phyloP scores from a whole-genome alignment of 495 filamentous ascomycete genomes.

The Annulohypoxylon nitens region DNA sequence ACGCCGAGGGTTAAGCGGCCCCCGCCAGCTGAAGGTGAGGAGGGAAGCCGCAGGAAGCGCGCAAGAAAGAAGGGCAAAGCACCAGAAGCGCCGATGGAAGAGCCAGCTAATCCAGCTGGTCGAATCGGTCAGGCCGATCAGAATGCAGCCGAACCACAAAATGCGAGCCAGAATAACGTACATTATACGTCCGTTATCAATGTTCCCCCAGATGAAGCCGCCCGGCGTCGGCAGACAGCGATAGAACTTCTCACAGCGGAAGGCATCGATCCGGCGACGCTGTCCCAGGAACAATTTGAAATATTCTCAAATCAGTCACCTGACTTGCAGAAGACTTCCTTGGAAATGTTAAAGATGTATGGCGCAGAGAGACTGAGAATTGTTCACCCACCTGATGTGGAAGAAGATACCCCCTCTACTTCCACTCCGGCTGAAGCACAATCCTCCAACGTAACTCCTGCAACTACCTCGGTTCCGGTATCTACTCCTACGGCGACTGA shows the following conservation, averaged over 20 bases:
- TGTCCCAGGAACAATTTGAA: slow-evolving; percentile 63
- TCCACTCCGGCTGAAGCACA: slow-evolving; percentile 39
- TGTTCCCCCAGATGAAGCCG: slow-evolving; percentile 58
- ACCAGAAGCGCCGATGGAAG: slow-evolving; percentile 41
- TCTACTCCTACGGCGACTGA: slow-evolving; percentile 16
- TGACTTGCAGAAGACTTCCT: slow-evolving; percentile 58
- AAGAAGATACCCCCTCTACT: slow-evolving; percentile 38
- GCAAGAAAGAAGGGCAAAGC: slow-evolving; percentile 44
- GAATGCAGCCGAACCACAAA: slow-evolving; percentile 25
- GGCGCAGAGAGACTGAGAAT: slow-evolving; percentile 62
- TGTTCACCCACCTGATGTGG: slow-evolving; percentile 57
- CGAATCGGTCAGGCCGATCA: slow-evolving; percentile 20
- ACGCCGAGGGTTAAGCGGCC: slow-evolving; percentile 45
- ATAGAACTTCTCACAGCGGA: slow-evolving; percentile 54
- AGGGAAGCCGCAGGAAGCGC: slow-evolving; percentile 48
- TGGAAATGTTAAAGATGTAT: slow-evolving; percentile 60
- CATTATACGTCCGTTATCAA: slow-evolving; percentile 51
- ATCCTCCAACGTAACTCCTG: slow-evolving; percentile 24
- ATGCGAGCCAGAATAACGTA: not conserved
- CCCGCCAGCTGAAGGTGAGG: slow-evolving; percentile 40
- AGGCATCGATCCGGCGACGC: slow-evolving; percentile 56
- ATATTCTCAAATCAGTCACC: slow-evolving; percentile 66
- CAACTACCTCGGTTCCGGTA: slow-evolving; percentile 7
- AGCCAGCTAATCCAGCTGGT: slow-evolving; percentile 8
- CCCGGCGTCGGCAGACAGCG: slow-evolving; percentile 57